Evolutionary conservation across 176 grass and related monocot species (phyloP), one percentile per base, ranked within the genome.

Genomic region (Aechmea fasciata): DNA sequence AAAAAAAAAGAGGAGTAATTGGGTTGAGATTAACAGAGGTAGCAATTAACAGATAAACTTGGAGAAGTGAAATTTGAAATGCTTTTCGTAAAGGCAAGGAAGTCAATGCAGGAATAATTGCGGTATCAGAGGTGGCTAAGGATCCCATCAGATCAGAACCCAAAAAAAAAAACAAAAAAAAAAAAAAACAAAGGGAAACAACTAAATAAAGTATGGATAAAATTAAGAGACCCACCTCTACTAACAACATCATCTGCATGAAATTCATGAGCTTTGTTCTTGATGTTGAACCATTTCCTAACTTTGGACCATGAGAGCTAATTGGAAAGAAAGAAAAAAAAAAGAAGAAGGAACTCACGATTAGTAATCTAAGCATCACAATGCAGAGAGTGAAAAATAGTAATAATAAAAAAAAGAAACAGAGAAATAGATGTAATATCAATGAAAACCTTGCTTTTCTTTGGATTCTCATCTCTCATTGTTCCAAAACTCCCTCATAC

Each of bases 221-320:
- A 61, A 61, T 15, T 9, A 61, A 61, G 55, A 61, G 15, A 61
- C 55, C 68, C 41, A 89, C 92, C 88, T 89, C 83, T 84, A 47
- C 63, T 80, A 53, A 84, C 74, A 41, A 82, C 84, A 79, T 99
- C 87, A 67, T 99, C 95, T 49, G 95, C 82, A 77, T 90, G 79
- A 79, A 88, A 99, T 53, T 99, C 95, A 25, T 94, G 87, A 73
- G 95, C 77, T 84, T 99, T 99, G 84, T 87, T 84, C 80, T 85
- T 84, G 69, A 87, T 99, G 69, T 90, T 93, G 80, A 99, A 99
- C 95, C 95, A 99, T 78, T 94, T 99, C 70, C 85, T 85, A 61
- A 99, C 82, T 79, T 99, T 93, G 78, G 94, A 92, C 89, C 89
- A 92, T 71, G 89, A 88, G 55, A 92, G 82, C 89, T 92, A 69